Conservation (phyloP, 2,329 filamentous ascomycete genomes). For the Xylariomycetidae sp. region DNA sequence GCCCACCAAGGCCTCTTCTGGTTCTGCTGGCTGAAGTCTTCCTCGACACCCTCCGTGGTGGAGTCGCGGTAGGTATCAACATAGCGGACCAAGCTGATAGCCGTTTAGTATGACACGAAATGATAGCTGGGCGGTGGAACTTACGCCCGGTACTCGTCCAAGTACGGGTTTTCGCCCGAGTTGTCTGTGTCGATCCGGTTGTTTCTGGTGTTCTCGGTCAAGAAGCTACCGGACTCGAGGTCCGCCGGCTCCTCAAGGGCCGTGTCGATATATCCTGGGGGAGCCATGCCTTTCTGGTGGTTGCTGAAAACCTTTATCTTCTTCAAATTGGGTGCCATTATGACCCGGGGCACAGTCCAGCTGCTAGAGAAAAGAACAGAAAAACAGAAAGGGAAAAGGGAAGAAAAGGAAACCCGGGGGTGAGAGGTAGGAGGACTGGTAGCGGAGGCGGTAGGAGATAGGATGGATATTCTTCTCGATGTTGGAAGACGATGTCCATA, state of each 20-base stretch:
- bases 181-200: constrained; percentile 18
- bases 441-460: constrained; percentile 9
- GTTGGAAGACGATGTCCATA: constrained; percentile 11
- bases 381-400: constrained; percentile 11
- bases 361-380: constrained; percentile 16
- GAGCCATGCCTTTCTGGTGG: constrained; percentile 14
- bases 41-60: constrained; percentile 23
- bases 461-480: constrained; percentile 8
- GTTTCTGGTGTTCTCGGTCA: constrained; percentile 22
- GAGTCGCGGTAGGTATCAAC: constrained; percentile 35
- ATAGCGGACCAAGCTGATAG: constrained; percentile 24
- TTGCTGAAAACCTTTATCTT: constrained; percentile 26
- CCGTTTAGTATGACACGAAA: constrained; percentile 7
- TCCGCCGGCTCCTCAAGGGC: constrained; percentile 20
- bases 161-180: constrained; percentile 26
- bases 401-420: constrained; percentile 10
- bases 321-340: constrained; percentile 27
- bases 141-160: constrained; percentile 30
- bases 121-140: constrained; percentile 7
- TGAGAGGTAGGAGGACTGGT: constrained; percentile 11
- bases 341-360: constrained; percentile 26
- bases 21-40: constrained; percentile 19
- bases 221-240: constrained; percentile 26
- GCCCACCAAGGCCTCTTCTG: constrained; percentile 31
- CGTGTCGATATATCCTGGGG: constrained; percentile 17